Conservation (phyloP, 345 rosid genomes). For the Camelina neglecta region DNA sequence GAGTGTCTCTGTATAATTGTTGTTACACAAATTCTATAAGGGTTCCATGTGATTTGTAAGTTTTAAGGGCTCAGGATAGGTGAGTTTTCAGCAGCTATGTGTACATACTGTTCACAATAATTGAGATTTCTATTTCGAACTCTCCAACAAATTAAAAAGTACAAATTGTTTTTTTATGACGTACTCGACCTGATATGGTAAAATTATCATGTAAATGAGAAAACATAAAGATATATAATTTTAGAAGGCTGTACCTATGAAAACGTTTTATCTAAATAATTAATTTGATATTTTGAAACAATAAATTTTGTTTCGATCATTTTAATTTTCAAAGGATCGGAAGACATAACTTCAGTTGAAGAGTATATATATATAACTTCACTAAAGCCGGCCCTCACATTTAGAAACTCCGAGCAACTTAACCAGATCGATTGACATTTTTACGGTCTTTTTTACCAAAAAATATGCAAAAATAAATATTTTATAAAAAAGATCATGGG, state of each 20-base stretch:
- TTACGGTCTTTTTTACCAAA: no score
- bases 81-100: constrained; percentile 1
- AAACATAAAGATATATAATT: background rate
- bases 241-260: background rate
- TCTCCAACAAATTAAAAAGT: background rate
- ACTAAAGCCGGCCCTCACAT: no score
- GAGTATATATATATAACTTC: background rate
- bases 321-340: no score
- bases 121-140: constrained; percentile 16
- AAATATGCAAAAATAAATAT: no score
- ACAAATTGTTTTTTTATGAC: background rate
- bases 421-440: background rate
- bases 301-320: background rate
- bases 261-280: background rate
- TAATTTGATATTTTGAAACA: background rate
- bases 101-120: constrained; percentile 25
- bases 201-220: background rate
- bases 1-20: constrained; percentile 32
- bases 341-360: background rate
- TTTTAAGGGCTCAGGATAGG: constrained; percentile 3
- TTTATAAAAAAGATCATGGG: background rate
- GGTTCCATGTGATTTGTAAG: constrained; percentile 37
- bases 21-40: constrained; percentile 22
- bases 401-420: background rate
- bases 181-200: background rate